A percentile compares a stretch with the other conserved stretches of the same genome.
phyloP scores from a whole-genome alignment of 495 filamentous ascomycete genomes.

The Xylaria curta region DNA sequence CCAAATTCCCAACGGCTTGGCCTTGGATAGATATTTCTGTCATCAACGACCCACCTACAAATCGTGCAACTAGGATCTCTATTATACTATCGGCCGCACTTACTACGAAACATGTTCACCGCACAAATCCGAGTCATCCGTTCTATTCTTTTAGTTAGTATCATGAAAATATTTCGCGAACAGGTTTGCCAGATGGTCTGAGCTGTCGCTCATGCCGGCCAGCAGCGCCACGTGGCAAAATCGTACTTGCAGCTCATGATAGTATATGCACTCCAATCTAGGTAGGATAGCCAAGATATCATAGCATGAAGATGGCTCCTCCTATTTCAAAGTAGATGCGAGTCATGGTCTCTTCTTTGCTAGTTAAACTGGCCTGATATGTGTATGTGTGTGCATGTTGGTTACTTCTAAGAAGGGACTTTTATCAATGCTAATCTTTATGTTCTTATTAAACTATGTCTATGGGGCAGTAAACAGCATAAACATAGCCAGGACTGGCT shows the following conservation, averaged over 20 bases:
- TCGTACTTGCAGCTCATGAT: background rate
- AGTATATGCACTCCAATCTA: background rate
- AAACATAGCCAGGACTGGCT: background rate
- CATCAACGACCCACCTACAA: conserved; percentile 3
- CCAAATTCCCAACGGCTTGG: conserved; percentile 12
- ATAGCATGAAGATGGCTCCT: background rate
- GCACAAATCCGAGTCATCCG: conserved; percentile 14
- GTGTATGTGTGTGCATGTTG: background rate
- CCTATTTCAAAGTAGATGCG: background rate
- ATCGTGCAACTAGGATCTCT: conserved; percentile 7
- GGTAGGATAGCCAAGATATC: background rate
- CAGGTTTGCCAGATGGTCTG: conserved; percentile 8
- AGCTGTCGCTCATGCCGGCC: background rate
- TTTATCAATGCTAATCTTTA: background rate
- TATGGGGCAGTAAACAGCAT: background rate
- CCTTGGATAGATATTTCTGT: conserved; percentile 2
- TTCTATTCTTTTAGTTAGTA: conserved; percentile 6
- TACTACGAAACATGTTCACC: background rate
- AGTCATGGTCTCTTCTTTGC: background rate
- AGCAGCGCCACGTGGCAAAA: conserved; percentile 13
- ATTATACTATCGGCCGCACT: background rate
- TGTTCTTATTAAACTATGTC: background rate
- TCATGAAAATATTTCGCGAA: background rate
- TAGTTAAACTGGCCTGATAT: background rate
- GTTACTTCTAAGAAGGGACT: background rate